Percentiles rank a stretch among this genome's conserved stretches.
These are phyloP conservation scores for Lavandula angustifolia DNA, from an alignment of 257 asterid species.

Conservation along the genomic window DNA sequence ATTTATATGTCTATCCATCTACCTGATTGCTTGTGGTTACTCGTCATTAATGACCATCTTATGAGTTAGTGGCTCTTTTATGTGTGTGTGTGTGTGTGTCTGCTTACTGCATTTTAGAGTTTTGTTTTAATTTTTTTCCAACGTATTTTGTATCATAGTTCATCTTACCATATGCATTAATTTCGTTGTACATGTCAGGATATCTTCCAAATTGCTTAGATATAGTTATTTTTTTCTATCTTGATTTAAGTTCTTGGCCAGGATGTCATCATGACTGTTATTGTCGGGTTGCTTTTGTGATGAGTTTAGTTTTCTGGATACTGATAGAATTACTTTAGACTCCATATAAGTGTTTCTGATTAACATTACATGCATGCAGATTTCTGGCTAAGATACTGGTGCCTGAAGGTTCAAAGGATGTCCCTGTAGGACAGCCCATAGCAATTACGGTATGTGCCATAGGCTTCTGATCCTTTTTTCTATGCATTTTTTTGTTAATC, in stretches of 20 bases:
- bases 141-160: conserved; percentile 8
- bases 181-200: conserved; percentile 15
- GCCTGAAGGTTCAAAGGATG: conserved; percentile 97
- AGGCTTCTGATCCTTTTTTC: conserved; percentile 32
- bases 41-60: conserved; percentile 11
- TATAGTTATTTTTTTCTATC: conserved; percentile 12
- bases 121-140: conserved; percentile 1
- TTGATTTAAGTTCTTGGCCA: conserved; percentile 6
- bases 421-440: conserved; percentile 95
- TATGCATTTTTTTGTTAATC: conserved; percentile 25
- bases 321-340: background rate
- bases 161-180: conserved; percentile 22
- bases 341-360: conserved; percentile 2
- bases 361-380: conserved; percentile 54
- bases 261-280: conserved; percentile 16
- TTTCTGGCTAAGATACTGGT: conserved; percentile 88
- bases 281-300: conserved; percentile 28
- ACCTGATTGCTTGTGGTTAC: conserved; percentile 4
- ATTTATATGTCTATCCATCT: no score
- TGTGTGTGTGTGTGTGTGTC: no score
- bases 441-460: conserved; percentile 77
- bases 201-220: conserved; percentile 5
- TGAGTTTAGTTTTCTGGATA: conserved; percentile 15
- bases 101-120: background rate
- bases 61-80: conserved; percentile 6